Percentiles rank a stretch among this genome's conserved stretches.
phyloP scores from a whole-genome alignment of 2,329 filamentous ascomycete species.

The Grosmannia huntii region DNA sequence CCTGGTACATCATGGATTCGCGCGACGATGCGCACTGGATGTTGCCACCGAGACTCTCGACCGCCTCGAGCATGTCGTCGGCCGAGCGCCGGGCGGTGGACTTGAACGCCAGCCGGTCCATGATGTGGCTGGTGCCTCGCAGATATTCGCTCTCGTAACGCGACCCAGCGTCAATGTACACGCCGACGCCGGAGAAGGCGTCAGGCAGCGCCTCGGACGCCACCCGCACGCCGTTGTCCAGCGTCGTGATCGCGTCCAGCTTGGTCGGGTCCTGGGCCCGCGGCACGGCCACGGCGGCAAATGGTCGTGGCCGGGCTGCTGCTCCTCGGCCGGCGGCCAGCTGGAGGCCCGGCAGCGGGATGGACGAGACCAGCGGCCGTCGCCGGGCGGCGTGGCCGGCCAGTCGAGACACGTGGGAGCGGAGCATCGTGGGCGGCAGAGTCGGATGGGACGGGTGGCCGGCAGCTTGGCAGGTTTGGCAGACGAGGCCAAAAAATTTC shows the following conservation, averaged over 20 bases:
- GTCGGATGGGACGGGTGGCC: background rate
- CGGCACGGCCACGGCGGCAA: conserved; percentile 5
- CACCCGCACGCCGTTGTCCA: conserved; percentile 86
- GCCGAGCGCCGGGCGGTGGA: conserved; percentile 58
- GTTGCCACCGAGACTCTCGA: conserved; percentile 85
- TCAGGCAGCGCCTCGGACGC: conserved; percentile 90
- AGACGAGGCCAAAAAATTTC: background rate
- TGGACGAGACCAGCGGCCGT: background rate
- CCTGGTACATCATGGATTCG: conserved; percentile 97
- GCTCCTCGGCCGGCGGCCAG: background rate
- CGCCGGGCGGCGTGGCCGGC: conserved; percentile 5
- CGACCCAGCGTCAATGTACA: conserved; percentile 92
- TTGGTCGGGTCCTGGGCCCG: conserved; percentile 57
- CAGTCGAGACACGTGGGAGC: conserved; percentile 8
- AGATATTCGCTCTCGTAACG: conserved; percentile 80
- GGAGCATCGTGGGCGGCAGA: conserved; percentile 6
- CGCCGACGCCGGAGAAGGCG: conserved; percentile 86
- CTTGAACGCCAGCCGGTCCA: conserved; percentile 93
- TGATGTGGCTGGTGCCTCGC: conserved; percentile 86
- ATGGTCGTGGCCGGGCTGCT: background rate
- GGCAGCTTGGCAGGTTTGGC: background rate
- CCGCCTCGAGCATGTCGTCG: conserved; percentile 75
- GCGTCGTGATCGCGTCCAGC: conserved; percentile 74
- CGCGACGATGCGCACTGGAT: conserved; percentile 93
- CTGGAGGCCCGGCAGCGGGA: background rate